Conservation (phyloP, 2,329 filamentous ascomycete genomes). For the Exophiala sideris region DNA sequence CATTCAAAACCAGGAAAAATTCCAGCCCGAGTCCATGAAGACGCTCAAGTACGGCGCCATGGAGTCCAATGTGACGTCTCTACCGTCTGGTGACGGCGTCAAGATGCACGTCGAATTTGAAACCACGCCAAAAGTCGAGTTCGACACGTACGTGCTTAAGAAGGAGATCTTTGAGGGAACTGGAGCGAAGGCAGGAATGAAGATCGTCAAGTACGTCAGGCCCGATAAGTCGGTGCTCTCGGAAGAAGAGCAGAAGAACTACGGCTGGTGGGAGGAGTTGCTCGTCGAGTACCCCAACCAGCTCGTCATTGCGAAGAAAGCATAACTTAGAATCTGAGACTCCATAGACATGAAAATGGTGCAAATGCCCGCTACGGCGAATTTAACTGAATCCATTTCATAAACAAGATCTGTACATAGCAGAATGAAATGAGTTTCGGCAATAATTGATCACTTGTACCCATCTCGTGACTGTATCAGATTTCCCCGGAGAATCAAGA, state of each 20-base stretch:
- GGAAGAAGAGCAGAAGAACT: not conserved
- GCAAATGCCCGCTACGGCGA: too few species aligned
- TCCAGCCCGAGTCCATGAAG: conserved; percentile 8
- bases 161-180: conserved; percentile 3
- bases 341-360: too few species aligned
- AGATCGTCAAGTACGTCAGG: not conserved
- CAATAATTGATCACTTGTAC: too few species aligned
- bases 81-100: conserved; percentile 5
- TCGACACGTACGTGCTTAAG: conserved; percentile 8
- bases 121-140: conserved; percentile 7
- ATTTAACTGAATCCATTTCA: too few species aligned
- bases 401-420: too few species aligned
- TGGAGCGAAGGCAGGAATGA: conserved; percentile 1
- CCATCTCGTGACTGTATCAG: too few species aligned
- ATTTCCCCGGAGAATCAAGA: too few species aligned
- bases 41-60: conserved; percentile 7
- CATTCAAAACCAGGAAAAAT: conserved; percentile 27
- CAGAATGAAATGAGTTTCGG: too few species aligned
- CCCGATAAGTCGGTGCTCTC: conserved; percentile 5
- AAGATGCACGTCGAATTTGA: conserved; percentile 13
- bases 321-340: not conserved
- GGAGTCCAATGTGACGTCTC: not conserved
- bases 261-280: conserved; percentile 3
- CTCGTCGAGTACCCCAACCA: conserved; percentile 8
- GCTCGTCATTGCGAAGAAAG: conserved; percentile 5